phyloP scores from a whole-genome alignment of 495 filamentous ascomycete species.

The Neurospora intermedia region DNA sequence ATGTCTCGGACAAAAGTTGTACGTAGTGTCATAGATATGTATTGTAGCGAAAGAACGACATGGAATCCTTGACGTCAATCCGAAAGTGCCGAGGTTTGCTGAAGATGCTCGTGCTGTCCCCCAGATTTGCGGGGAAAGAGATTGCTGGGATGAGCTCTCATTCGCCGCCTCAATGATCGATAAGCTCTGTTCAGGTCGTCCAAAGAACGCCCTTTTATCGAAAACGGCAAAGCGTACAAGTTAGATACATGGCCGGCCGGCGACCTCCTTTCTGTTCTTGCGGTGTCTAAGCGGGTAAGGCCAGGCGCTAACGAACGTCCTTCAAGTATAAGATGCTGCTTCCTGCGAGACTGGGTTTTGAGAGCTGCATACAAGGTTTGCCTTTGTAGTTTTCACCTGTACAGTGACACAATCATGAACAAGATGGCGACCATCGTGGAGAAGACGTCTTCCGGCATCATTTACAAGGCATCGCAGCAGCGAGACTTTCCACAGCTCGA shows the following conservation, averaged over 20 bases:
- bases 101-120: not conserved
- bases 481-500: conserved; percentile 6
- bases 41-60: not conserved
- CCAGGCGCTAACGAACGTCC: not conserved
- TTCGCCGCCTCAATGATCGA: not conserved
- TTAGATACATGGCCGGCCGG: not conserved
- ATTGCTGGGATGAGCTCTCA: not conserved
- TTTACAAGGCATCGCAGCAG: conserved; percentile 68
- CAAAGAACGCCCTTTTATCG: not conserved
- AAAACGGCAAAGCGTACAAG: not conserved
- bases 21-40: not conserved
- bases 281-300: not conserved
- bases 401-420: not conserved
- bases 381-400: not conserved
- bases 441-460: conserved; percentile 88
- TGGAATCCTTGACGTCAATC: not conserved
- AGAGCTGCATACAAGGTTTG: not conserved
- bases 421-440: conserved; percentile 43
- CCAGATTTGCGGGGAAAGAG: not conserved
- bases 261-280: not conserved
- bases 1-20: not conserved
- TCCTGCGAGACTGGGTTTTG: not conserved
- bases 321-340: not conserved
- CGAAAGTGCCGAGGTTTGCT: not conserved
- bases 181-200: not conserved